These are phyloP conservation scores for Venturia carpophila DNA, from an alignment of 2,329 filamentous ascomycete genomes.

Conservation along the genomic window DNA sequence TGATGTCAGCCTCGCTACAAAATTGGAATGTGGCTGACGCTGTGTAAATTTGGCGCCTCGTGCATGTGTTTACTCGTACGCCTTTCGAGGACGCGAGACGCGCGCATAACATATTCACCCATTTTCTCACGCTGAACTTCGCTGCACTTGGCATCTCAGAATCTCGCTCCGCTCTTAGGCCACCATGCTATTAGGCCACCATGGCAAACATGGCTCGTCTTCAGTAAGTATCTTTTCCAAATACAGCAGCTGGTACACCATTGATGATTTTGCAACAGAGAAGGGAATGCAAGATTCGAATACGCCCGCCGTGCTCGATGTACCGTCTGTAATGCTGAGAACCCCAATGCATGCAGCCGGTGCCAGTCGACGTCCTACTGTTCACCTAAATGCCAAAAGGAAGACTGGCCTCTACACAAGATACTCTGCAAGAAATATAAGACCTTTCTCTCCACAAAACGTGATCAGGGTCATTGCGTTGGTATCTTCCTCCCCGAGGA, in stretches of 20 bases:
- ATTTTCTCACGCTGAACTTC: neutral
- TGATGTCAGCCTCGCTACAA: too few species aligned
- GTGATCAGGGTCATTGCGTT: neutral
- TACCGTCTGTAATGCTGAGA: neutral
- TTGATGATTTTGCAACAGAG: neutral
- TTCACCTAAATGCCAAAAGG: slow-evolving; percentile 23
- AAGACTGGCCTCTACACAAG: slow-evolving; percentile 24
- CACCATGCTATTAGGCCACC: neutral
- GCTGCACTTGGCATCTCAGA: neutral
- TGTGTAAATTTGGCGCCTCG: too few species aligned
- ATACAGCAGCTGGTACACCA: neutral
- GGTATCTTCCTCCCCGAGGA: neutral
- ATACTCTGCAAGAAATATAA: slow-evolving; percentile 23
- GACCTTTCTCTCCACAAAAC: neutral
- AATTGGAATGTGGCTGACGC: neutral
- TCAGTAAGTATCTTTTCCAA: neutral
- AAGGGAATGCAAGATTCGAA: neutral
- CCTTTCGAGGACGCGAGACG: neutral
- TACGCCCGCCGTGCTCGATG: neutral
- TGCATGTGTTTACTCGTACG: neutral
- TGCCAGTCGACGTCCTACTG: slow-evolving; percentile 23
- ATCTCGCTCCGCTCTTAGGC: neutral
- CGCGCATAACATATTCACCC: neutral
- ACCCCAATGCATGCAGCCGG: slow-evolving; percentile 13
- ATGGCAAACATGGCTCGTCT: neutral